Percentiles rank a stretch among this genome's conserved stretches.
Conservation (phyloP, 2,329 filamentous ascomycete species). For the Ceratocystiopsis brevicomis region DNA sequence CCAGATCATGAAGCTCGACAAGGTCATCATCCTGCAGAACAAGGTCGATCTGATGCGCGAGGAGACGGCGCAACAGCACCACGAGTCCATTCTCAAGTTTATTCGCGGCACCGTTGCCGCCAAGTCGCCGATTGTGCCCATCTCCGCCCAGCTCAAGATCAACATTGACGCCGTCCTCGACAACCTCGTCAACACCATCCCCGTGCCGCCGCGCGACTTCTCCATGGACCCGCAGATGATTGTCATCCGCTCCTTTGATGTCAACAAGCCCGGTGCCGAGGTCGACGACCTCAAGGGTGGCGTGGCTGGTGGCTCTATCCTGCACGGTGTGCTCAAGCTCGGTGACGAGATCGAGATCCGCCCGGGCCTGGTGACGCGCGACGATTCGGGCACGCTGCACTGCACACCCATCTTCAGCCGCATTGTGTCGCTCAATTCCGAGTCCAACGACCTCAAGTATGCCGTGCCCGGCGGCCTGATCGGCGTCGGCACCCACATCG, state of each 20-base stretch:
- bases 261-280: constrained; percentile 98
- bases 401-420: constrained; percentile 95
- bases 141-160: constrained; percentile 95
- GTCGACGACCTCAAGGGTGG: constrained; percentile 97
- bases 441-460: constrained; percentile 96
- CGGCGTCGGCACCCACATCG: constrained; percentile 92
- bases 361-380: constrained; percentile 93
- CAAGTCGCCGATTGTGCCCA: constrained; percentile 87
- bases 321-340: constrained; percentile 91
- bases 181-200: constrained; percentile 86
- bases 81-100: constrained; percentile 95
- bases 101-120: constrained; percentile 94
- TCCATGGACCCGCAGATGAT: constrained; percentile 92
- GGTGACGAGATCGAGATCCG: constrained; percentile 97
- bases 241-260: constrained; percentile 95
- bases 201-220: constrained; percentile 81
- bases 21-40: constrained; percentile 99
- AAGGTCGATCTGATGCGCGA: constrained; percentile 98
- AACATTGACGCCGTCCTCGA: constrained; percentile 98
- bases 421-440: constrained; percentile 87
- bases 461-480: constrained; percentile 95
- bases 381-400: constrained; percentile 81
- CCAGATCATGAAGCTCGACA: constrained; percentile 99
- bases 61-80: constrained; percentile 82
- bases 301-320: constrained; percentile 90